phyloP scores from a whole-genome alignment of 179 eudicot genomes.

The Vitellaria paradoxa region DNA sequence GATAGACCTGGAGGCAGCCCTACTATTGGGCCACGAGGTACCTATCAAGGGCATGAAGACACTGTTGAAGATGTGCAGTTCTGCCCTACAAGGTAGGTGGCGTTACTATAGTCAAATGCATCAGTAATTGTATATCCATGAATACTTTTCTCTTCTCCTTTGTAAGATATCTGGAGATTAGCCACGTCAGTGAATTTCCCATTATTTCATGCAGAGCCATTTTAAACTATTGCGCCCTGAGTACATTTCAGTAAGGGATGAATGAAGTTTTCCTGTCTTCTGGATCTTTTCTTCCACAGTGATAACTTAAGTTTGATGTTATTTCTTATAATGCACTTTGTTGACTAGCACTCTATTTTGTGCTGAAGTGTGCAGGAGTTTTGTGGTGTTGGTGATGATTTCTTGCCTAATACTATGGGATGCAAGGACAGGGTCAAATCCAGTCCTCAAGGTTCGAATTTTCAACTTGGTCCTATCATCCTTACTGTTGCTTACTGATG shows the following conservation, averaged over 20 bases:
- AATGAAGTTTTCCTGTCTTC: background rate
- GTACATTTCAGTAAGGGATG: too few relatives aligned
- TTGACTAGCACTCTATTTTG: slow-evolving; percentile 20
- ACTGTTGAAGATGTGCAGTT: slow-evolving; percentile 99
- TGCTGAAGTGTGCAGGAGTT: slow-evolving; percentile 81
- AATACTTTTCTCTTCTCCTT: background rate
- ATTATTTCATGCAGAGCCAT: background rate
- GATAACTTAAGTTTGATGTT: background rate
- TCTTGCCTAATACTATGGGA: slow-evolving; percentile 98
- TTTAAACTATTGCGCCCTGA: too few relatives aligned
- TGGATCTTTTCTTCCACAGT: background rate
- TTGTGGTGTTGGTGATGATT: slow-evolving; percentile 98
- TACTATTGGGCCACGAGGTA: slow-evolving; percentile 76
- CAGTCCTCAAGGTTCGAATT: slow-evolving; percentile 67
- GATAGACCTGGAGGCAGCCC: slow-evolving; percentile 52
- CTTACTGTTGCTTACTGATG: background rate
- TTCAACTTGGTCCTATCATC: slow-evolving; percentile 5
- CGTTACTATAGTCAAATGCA: slow-evolving; percentile 9
- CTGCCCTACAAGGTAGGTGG: slow-evolving; percentile 81
- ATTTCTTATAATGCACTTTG: background rate
- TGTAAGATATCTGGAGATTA: background rate
- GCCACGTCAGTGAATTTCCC: background rate
- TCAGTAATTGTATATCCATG: background rate
- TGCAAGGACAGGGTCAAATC: slow-evolving; percentile 76
- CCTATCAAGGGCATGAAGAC: slow-evolving; percentile 83